A percentile compares a stretch with the other conserved stretches of the same genome.
phyloP scores from a whole-genome alignment of 169 alveolate genomes.

The Plasmodium ovale region DNA sequence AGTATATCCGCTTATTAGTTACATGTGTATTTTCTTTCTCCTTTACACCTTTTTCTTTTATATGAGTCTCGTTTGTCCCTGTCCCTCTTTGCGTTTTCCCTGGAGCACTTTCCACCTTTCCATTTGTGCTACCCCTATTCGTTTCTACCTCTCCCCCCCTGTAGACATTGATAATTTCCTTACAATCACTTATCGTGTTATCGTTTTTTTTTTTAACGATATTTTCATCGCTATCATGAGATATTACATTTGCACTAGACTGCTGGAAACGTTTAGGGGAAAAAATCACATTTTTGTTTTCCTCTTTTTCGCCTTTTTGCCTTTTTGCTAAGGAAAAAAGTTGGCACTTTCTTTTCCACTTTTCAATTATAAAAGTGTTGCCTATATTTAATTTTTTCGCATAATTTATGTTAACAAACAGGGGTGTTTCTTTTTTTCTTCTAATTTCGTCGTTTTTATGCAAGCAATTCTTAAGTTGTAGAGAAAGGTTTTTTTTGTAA shows the following conservation, averaged over 20 bases:
- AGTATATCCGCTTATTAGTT: neutral
- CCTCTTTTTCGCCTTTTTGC: neutral
- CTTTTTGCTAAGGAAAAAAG: neutral
- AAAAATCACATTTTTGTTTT: neutral
- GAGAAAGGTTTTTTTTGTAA: neutral
- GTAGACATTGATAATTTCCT: neutral
- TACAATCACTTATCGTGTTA: too few species aligned
- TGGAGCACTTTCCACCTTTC: neutral
- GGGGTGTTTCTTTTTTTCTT: constrained; percentile 3
- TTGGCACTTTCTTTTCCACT: neutral
- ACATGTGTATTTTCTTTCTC: neutral
- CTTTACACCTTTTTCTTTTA: neutral
- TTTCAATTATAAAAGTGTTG: constrained; percentile 7
- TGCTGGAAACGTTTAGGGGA: neutral
- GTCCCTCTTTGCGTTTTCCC: neutral
- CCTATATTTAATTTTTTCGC: neutral
- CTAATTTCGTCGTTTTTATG: constrained; percentile 2
- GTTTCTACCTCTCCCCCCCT: neutral
- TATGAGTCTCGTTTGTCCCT: neutral
- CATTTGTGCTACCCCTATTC: neutral
- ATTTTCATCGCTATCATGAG: neutral
- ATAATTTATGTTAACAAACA: constrained; percentile 32
- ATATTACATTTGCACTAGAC: neutral
- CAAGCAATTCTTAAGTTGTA: constrained; percentile 19
- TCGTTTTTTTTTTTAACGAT: neutral